These are phyloP conservation scores for Blepharisma undulans DNA, from an alignment of 169 alveolate species.

Conservation along the genomic window DNA sequence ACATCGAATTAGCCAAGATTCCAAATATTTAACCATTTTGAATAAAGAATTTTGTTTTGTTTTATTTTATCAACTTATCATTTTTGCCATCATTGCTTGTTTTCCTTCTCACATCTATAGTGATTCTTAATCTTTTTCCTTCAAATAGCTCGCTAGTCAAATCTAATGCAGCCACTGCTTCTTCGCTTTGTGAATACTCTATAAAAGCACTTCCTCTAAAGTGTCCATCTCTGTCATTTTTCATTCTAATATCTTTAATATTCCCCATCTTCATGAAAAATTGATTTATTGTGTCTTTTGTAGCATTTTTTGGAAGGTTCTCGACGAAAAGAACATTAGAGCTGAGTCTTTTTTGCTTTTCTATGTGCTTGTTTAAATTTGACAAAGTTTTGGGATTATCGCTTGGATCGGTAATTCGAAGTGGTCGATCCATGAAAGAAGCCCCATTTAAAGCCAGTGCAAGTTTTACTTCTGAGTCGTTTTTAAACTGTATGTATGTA, in stretches of 20 bases:
- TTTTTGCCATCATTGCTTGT: neutral
- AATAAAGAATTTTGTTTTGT: neutral
- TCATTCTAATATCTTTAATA: constrained; percentile 64
- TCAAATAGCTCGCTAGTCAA: constrained; percentile 62
- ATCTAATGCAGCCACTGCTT: constrained; percentile 66
- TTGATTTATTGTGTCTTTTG: constrained; percentile 55
- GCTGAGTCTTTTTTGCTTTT: neutral
- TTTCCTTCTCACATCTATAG: constrained; percentile 42
- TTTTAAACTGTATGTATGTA: neutral
- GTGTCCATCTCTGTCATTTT: constrained; percentile 71
- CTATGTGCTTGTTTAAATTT: neutral
- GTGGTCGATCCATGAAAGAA: neutral
- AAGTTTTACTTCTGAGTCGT: neutral
- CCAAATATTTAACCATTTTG: neutral
- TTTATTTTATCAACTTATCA: neutral
- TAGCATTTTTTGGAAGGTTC: constrained; percentile 63
- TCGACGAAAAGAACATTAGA: constrained; percentile 71
- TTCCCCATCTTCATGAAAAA: constrained; percentile 72
- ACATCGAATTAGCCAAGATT: neutral
- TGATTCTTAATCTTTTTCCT: constrained; percentile 73
- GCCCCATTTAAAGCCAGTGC: neutral
- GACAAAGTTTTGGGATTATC: neutral
- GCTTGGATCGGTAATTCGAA: neutral
- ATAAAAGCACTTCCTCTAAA: constrained; percentile 79
- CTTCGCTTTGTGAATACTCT: constrained; percentile 68